These are phyloP conservation scores for Dissophora ornata DNA, from an alignment of 192 early-diverging fungal species.

Conservation along the genomic window DNA sequence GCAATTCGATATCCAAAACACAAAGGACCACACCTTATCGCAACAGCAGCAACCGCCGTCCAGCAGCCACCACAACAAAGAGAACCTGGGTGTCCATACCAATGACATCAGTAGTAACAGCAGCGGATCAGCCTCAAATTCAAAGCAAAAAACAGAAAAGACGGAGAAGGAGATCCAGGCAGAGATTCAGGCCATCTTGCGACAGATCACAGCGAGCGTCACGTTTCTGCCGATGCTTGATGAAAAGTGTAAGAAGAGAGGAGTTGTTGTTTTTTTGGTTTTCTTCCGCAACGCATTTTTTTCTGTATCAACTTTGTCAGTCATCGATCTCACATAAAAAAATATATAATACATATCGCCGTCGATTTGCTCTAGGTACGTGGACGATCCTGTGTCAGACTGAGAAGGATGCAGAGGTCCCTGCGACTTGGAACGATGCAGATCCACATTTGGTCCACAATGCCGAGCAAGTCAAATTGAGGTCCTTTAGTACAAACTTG, in stretches of 20 bases:
- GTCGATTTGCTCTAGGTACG: conserved; percentile 66
- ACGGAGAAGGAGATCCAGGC: conserved; percentile 70
- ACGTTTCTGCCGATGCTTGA: conserved; percentile 91
- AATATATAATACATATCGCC: too few relatives aligned
- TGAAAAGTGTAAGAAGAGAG: conserved; percentile 75
- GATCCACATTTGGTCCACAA: conserved; percentile 81
- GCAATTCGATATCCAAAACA: conserved; percentile 93
- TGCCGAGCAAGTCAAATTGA: conserved; percentile 86
- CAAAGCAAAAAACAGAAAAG: conserved; percentile 50
- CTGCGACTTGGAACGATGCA: conserved; percentile 86
- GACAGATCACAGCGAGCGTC: conserved; percentile 91
- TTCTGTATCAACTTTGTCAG: too few relatives aligned
- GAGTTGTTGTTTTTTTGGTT: not conserved
- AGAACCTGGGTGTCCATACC: conserved; percentile 2
- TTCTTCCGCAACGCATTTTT: too few relatives aligned
- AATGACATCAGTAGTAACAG: not conserved
- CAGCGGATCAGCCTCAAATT: not conserved
- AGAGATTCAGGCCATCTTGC: conserved; percentile 91
- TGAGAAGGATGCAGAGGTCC: conserved; percentile 86
- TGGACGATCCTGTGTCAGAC: conserved; percentile 94
- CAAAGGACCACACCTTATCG: conserved; percentile 55
- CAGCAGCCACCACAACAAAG: not conserved
- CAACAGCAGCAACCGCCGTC: not conserved
- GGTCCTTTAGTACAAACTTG: conserved; percentile 84
- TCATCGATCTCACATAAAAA: too few relatives aligned